Conservation (phyloP, 768 basidiomycete species). For the Suillus paluster region DNA sequence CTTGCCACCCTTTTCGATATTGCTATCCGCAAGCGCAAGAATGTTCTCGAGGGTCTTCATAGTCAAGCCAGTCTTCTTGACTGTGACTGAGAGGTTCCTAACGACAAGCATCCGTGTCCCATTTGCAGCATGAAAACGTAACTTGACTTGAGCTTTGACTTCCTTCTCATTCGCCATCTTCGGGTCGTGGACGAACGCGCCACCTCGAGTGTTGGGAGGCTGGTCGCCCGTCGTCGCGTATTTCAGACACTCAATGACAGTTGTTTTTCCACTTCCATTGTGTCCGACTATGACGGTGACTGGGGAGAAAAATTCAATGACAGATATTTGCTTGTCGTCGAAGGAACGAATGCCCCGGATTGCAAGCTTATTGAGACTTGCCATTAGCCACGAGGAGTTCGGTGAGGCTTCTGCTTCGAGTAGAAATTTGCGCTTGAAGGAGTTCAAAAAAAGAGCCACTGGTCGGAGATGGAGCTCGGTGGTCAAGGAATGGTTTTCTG, state of each 20-base stretch:
- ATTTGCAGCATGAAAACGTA: conserved; percentile 90
- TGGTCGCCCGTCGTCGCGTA: conserved; percentile 99
- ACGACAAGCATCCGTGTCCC: conserved; percentile 89
- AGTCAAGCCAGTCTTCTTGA: conserved; percentile 90
- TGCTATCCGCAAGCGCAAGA: conserved; percentile 70
- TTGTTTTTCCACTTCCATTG: conserved; percentile 99
- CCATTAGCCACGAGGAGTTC: conserved; percentile 49
- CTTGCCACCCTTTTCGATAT: conserved; percentile 73
- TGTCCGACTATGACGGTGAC: conserved; percentile 98
- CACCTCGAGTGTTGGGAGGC: conserved; percentile 95
- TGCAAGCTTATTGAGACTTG: conserved; percentile 88
- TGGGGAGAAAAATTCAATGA: conserved; percentile 97
- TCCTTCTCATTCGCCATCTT: conserved; percentile 99
- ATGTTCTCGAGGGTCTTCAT: conserved; percentile 99
- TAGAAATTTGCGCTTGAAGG: neutral
- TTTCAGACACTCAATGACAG: conserved; percentile 98
- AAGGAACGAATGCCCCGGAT: conserved; percentile 95
- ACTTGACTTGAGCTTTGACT: conserved; percentile 97
- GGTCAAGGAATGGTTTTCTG: neutral
- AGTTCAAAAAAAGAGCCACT: neutral
- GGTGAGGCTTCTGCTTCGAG: neutral
- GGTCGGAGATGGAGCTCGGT: neutral
- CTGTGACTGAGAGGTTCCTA: conserved; percentile 88
- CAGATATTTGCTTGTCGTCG: conserved; percentile 90
- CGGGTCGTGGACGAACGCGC: conserved; percentile 98